Evolutionary conservation across 192 early-diverging fungal species (phyloP).

Genomic region (Coemansia sp.): DNA sequence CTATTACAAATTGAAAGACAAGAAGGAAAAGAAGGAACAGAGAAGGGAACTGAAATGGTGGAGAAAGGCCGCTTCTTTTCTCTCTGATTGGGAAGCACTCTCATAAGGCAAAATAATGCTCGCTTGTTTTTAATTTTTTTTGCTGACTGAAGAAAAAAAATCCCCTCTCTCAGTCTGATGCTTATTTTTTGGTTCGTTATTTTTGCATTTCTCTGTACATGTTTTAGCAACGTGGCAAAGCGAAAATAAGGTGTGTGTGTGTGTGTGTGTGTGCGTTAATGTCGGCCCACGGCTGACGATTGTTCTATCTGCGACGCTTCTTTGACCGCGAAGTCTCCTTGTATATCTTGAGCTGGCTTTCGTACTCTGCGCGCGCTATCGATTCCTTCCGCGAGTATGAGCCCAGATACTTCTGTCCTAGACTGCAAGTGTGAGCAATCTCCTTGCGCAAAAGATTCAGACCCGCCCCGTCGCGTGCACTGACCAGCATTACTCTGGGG

Average conservation of each 20-base stretch:
- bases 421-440: constrained; percentile 58
- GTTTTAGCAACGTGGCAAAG: no score
- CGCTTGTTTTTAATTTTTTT: neutral
- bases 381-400: constrained; percentile 44
- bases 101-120: no score
- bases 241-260: no score
- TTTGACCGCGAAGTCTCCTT: constrained; percentile 40
- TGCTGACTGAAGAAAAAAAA: neutral
- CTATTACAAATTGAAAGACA: neutral
- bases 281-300: no score
- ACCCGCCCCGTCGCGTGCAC: constrained; percentile 59
- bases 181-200: no score
- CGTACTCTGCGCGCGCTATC: constrained; percentile 42
- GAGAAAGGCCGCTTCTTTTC: neutral
- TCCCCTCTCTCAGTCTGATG: no score
- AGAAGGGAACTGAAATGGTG: neutral
- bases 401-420: constrained; percentile 53
- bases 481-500: constrained; percentile 62
- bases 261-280: no score
- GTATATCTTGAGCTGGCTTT: constrained; percentile 45
- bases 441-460: constrained; percentile 73
- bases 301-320: neutral
- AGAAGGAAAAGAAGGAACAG: neutral
- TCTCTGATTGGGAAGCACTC: no score
- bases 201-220: no score